Base-by-base conservation (phyloP, 2,329 filamentous ascomycete genomes). In the Fusarium nygamai region DNA sequence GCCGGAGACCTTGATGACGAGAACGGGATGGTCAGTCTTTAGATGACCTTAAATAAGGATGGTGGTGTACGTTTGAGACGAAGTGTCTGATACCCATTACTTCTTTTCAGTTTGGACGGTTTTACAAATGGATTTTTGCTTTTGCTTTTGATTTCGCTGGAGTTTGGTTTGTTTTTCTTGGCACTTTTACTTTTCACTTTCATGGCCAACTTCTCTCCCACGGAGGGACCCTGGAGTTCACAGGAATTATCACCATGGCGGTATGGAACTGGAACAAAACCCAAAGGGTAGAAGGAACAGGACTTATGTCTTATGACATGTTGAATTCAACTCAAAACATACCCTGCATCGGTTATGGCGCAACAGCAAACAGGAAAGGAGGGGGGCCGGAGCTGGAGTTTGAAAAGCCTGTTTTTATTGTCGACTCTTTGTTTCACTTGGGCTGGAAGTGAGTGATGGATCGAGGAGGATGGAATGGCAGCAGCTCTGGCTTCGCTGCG, bases 21-120 rank as follows among this genome's bases (percentile, higher is more conserved):
- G 46, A 76, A 80, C n/a, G 82, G 82, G 22, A 79, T 81, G 72
- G 72, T 80, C 54, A 83, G 82, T 62, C 76, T 81, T 46, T 82
- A 76, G 78, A 44, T 44, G 48, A 54, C 33, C 41, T 38, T 51
- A 6, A n/a, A 38, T 43, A 43, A 50, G 44, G 44, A 44, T 6
- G 61, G 47, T 43, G 71, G 50, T 59, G 68, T 67, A 64, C 50
- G 60, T 47, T 68, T 68, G 39, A 57, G 57, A 57, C 41, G 34
- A 71, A 60, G 61, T 70, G 63, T 58, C 66, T 73, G 76, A 75
- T 76, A 72, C 74, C 71, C 66, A 69, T 58, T 53, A 56, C 61
- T 74, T 64, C 50, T 39, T 51, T 71, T 68, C 39, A 43, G 24
- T 33, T 60, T 54, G 67, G 44, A 59, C 44, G 60, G 44, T 67